A percentile compares a stretch with the other conserved stretches of the same genome.
Evolutionary conservation across 208 protist species (phyloP).

Genomic region (Trypanosoma avium): DNA sequence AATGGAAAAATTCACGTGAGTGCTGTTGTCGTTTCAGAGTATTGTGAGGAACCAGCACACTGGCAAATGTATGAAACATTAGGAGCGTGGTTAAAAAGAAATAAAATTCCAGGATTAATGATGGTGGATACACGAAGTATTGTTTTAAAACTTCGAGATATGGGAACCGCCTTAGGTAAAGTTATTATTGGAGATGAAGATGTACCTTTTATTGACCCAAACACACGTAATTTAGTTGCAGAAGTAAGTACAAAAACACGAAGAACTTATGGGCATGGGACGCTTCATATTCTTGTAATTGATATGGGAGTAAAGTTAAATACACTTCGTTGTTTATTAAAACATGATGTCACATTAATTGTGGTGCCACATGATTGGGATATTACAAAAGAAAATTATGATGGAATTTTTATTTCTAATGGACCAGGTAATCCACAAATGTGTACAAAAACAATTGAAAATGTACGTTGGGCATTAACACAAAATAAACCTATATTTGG

Average conservation of each 20-base stretch:
- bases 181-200: slow-evolving; percentile 68
- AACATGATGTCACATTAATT: slow-evolving; percentile 82
- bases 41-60: slow-evolving; percentile 95
- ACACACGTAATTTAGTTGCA: slow-evolving; percentile 93
- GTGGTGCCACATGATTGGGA: slow-evolving; percentile 95
- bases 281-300: slow-evolving; percentile 86
- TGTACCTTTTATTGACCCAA: slow-evolving; percentile 93
- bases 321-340: slow-evolving; percentile 92
- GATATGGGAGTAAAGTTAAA: slow-evolving; percentile 96
- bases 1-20: slow-evolving; percentile 86
- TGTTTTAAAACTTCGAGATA: slow-evolving; percentile 96
- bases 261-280: slow-evolving; percentile 85
- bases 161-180: slow-evolving; percentile 93
- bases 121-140: slow-evolving; percentile 98
- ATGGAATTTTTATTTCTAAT: slow-evolving; percentile 98
- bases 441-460: slow-evolving; percentile 91
- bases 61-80: slow-evolving; percentile 91
- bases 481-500: slow-evolving; percentile 96
- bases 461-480: slow-evolving; percentile 88
- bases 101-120: slow-evolving; percentile 97
- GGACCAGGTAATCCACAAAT: slow-evolving; percentile 93
- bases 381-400: slow-evolving; percentile 92
- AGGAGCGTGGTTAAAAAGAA: slow-evolving; percentile 85
- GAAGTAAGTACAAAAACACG: slow-evolving; percentile 91
- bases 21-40: slow-evolving; percentile 93